These are phyloP conservation scores for Tricholomella constricta DNA, from an alignment of 768 basidiomycete genomes.

Conservation along the genomic window DNA sequence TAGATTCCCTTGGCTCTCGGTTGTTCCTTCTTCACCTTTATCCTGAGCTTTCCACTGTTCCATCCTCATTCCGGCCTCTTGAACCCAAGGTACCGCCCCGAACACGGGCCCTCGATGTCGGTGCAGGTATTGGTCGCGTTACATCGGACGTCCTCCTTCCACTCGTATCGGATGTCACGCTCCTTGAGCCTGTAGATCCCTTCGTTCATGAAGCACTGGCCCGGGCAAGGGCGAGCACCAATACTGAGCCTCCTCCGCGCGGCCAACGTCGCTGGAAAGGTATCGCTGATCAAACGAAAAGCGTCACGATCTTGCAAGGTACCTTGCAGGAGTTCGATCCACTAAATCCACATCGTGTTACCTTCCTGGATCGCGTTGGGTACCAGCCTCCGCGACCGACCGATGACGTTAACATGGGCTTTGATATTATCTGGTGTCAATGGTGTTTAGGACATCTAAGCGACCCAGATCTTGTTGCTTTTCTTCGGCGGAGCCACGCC, in stretches of 20 bases:
- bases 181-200: slow-evolving; percentile 83
- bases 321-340: slow-evolving; percentile 87
- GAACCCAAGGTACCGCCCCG: slow-evolving; percentile 27
- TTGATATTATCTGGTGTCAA: slow-evolving; percentile 95
- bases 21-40: slow-evolving; percentile 82
- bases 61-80: slow-evolving; percentile 68
- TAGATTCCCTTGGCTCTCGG: slow-evolving; percentile 89
- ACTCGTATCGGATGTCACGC: slow-evolving; percentile 82
- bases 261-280: slow-evolving; percentile 60
- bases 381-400: slow-evolving; percentile 45
- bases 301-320: slow-evolving; percentile 77
- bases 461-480: slow-evolving; percentile 74
- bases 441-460: slow-evolving; percentile 93
- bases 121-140: slow-evolving; percentile 92
- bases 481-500: slow-evolving; percentile 63
- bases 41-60: slow-evolving; percentile 76
- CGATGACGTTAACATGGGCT: slow-evolving; percentile 58
- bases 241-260: slow-evolving; percentile 18
- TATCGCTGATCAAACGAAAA: slow-evolving; percentile 60
- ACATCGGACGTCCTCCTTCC: slow-evolving; percentile 88
- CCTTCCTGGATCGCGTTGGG: slow-evolving; percentile 68
- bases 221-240: slow-evolving; percentile 36
- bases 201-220: slow-evolving; percentile 76
- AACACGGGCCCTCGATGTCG: slow-evolving; percentile 86
- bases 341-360: slow-evolving; percentile 42